Percentiles rank a stretch among this genome's conserved stretches.
Evolutionary conservation across 805 yeast genomes (phyloP).

Genomic region (Cyberlindnera americana): DNA sequence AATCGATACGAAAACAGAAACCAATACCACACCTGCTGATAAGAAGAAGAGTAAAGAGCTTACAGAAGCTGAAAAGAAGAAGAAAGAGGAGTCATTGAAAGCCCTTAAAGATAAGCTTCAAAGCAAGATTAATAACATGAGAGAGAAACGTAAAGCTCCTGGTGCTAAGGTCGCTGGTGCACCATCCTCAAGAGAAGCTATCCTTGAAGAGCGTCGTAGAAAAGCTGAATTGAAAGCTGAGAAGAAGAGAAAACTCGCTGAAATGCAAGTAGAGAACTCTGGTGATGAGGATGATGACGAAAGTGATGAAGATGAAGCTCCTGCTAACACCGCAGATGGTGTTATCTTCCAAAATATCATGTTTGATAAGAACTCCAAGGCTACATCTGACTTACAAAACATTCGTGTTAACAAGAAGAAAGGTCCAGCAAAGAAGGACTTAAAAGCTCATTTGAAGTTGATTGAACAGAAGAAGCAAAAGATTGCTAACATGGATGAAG

Average conservation of each 20-base stretch:
- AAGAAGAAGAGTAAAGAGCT: conserved; percentile 28
- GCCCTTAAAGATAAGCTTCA: conserved; percentile 78
- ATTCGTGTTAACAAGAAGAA: conserved; percentile 61
- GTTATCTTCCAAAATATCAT: conserved; percentile 79
- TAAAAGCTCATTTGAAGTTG: conserved; percentile 74
- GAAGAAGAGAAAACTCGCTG: conserved; percentile 37
- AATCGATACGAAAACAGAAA: conserved; percentile 20
- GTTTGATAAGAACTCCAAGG: conserved; percentile 76
- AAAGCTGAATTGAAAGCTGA: conserved; percentile 33
- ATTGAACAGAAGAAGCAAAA: conserved; percentile 72
- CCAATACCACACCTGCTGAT: conserved; percentile 7
- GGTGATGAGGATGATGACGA: conserved; percentile 38
- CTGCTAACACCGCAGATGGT: conserved; percentile 28
- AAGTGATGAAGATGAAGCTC: conserved; percentile 33
- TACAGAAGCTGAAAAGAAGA: conserved; percentile 48
- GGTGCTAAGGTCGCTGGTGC: conserved; percentile 81
- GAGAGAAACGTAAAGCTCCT: conserved; percentile 86
- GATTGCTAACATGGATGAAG: conserved; percentile 56
- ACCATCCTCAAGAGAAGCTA: conserved; percentile 78
- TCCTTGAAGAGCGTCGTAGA: conserved; percentile 60
- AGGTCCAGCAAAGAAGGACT: conserved; percentile 84
- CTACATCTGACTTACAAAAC: conserved; percentile 66
- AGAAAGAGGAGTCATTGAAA: conserved; percentile 51
- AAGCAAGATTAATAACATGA: conserved; percentile 61
- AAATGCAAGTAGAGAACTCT: conserved; percentile 37